These are phyloP conservation scores for Pseudogymnoascus sp. DNA, from an alignment of 2,329 filamentous ascomycete genomes.

Conservation along the genomic window DNA sequence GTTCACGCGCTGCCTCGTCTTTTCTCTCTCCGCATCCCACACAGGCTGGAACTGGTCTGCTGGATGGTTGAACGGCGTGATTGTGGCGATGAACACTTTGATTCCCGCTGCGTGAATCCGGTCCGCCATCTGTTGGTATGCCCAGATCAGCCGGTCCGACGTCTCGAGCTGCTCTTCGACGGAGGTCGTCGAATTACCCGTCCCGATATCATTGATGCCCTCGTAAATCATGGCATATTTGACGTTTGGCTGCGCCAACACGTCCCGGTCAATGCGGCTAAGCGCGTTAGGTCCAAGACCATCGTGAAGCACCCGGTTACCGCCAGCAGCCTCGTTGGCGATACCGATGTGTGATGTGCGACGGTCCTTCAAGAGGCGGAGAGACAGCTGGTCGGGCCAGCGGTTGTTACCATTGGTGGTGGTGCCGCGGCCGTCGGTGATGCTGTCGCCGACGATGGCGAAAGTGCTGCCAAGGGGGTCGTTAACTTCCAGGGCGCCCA, in stretches of 20 bases:
- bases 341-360: slow-evolving; percentile 37
- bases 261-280: slow-evolving; percentile 49
- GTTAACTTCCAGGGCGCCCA: slow-evolving; percentile 49
- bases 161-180: slow-evolving; percentile 35
- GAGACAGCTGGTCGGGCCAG: slow-evolving; percentile 40
- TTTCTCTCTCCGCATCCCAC: slow-evolving; percentile 41
- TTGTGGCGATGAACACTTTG: slow-evolving; percentile 49
- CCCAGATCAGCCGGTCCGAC: slow-evolving; percentile 41
- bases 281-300: slow-evolving; percentile 51
- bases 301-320: slow-evolving; percentile 51
- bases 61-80: slow-evolving; percentile 46
- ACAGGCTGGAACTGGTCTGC: slow-evolving; percentile 35
- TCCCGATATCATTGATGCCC: slow-evolving; percentile 58
- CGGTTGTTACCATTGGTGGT: slow-evolving; percentile 49
- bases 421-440: slow-evolving; percentile 55
- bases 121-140: slow-evolving; percentile 46
- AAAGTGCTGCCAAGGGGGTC: slow-evolving; percentile 36
- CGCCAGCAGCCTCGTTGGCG: slow-evolving; percentile 54
- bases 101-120: slow-evolving; percentile 45
- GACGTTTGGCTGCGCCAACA: slow-evolving; percentile 46
- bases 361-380: slow-evolving; percentile 33
- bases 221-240: slow-evolving; percentile 51
- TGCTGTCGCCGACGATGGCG: slow-evolving; percentile 55
- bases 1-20: slow-evolving; percentile 46
- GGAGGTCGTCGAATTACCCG: slow-evolving; percentile 31